A percentile compares a stretch with the other conserved stretches of the same genome.
phyloP scores from a whole-genome alignment of 768 basidiomycete genomes.

The Galerina marginata region DNA sequence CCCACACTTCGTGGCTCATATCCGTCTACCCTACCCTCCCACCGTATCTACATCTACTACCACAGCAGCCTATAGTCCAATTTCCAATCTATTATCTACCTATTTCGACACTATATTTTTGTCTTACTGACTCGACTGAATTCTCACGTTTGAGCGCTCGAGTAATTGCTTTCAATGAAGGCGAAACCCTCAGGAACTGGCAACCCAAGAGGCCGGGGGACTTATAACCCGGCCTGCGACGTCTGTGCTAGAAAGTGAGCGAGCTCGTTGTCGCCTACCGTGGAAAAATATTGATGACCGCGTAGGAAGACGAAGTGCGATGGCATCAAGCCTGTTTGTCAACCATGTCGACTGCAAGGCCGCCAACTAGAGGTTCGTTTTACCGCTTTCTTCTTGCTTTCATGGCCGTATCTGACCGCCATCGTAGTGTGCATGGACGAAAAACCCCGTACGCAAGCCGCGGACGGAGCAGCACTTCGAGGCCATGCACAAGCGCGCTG shows the following conservation, averaged over 20 bases:
- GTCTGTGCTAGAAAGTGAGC: slow-evolving; percentile 47
- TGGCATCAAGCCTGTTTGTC: slow-evolving; percentile 48
- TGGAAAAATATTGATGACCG: slow-evolving; percentile 17
- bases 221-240: slow-evolving; percentile 30
- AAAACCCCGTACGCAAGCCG: slow-evolving; percentile 45
- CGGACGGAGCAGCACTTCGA: slow-evolving; percentile 53
- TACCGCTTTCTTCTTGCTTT: not conserved
- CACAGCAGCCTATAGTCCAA: not conserved
- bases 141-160: slow-evolving; percentile 15
- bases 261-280: slow-evolving; percentile 17
- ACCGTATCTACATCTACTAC: slow-evolving; percentile 3
- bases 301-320: slow-evolving; percentile 53
- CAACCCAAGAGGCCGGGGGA: slow-evolving; percentile 27
- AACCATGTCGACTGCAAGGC: slow-evolving; percentile 42
- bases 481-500: slow-evolving; percentile 45
- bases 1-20: not conserved
- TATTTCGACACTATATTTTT: slow-evolving; percentile 10
- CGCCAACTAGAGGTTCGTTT: slow-evolving; percentile 43
- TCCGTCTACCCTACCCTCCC: slow-evolving; percentile 1
- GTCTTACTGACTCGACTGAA: slow-evolving; percentile 7
- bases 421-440: slow-evolving; percentile 48
- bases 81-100: slow-evolving; percentile 6
- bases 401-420: not conserved
- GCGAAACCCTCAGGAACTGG: slow-evolving; percentile 22
- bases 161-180: slow-evolving; percentile 19